A percentile compares a stretch with the other conserved stretches of the same genome.
These are phyloP conservation scores for Beauveria caledonica DNA, from an alignment of 2,329 filamentous ascomycete genomes.

Conservation along the genomic window DNA sequence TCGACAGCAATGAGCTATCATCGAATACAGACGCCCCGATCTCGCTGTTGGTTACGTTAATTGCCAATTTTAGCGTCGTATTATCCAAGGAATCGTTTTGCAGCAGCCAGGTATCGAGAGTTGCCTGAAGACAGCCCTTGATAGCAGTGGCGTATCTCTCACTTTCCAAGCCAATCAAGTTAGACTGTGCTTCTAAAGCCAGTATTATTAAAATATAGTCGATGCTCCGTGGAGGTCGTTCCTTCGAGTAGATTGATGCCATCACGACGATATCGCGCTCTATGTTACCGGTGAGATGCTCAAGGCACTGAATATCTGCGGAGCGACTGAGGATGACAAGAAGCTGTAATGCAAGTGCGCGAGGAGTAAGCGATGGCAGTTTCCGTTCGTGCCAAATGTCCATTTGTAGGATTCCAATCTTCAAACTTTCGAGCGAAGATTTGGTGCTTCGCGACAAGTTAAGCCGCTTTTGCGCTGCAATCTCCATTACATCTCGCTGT, in stretches of 20 bases:
- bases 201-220: slow-evolving; percentile 38
- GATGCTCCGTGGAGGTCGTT: slow-evolving; percentile 19
- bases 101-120: slow-evolving; percentile 24
- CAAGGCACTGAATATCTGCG: slow-evolving; percentile 9
- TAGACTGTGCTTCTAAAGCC: slow-evolving; percentile 28
- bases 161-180: slow-evolving; percentile 16
- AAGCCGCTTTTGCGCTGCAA: slow-evolving; percentile 56
- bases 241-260: slow-evolving; percentile 16
- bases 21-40: slow-evolving; percentile 63
- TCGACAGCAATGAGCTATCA: slow-evolving; percentile 44
- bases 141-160: slow-evolving; percentile 20
- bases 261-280: slow-evolving; percentile 20
- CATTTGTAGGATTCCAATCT: slow-evolving; percentile 42
- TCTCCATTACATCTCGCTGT: slow-evolving; percentile 45
- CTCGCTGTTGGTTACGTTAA: slow-evolving; percentile 83
- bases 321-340: slow-evolving; percentile 25
- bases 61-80: slow-evolving; percentile 48
- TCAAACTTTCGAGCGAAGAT: slow-evolving; percentile 45
- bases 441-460: slow-evolving; percentile 63
- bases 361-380: slow-evolving; percentile 49
- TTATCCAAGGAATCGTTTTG: slow-evolving; percentile 21
- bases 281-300: slow-evolving; percentile 22
- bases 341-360: slow-evolving; percentile 54
- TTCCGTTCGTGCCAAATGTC: slow-evolving; percentile 51
- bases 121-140: slow-evolving; percentile 22